Evolutionary conservation across 2,329 filamentous ascomycete species (phyloP).

Genomic region (Zymoseptoria crescenta): DNA sequence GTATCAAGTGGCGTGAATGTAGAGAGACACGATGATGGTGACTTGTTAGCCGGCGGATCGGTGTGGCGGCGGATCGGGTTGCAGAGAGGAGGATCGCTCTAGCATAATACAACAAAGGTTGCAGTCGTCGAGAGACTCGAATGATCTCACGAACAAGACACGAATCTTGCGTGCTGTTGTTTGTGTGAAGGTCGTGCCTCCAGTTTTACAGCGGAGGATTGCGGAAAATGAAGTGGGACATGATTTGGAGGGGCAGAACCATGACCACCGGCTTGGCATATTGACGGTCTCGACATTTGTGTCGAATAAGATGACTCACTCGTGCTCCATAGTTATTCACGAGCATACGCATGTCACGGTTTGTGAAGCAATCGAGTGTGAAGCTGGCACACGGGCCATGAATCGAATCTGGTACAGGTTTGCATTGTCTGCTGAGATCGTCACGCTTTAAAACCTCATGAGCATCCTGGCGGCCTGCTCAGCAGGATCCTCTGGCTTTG

Average conservation of each 20-base stretch:
- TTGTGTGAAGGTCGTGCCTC: background rate
- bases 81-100: background rate
- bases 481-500: slow-evolving; percentile 7
- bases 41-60: background rate
- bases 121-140: background rate
- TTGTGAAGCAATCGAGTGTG: too few species aligned
- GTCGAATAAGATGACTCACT: background rate
- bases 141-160: background rate
- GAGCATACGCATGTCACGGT: background rate
- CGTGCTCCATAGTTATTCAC: background rate
- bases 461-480: slow-evolving; percentile 9
- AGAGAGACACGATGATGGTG: background rate
- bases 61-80: background rate
- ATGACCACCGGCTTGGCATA: background rate
- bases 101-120: background rate
- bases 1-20: background rate
- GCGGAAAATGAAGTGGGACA: background rate
- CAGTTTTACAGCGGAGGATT: slow-evolving; percentile 17
- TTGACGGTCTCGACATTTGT: background rate
- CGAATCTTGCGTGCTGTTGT: background rate
- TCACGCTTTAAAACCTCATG: background rate
- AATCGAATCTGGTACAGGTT: background rate
- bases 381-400: background rate
- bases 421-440: background rate
- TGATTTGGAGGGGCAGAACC: background rate